A percentile compares a stretch with the other conserved stretches of the same genome.
These are phyloP conservation scores for Suillus spraguei DNA, from an alignment of 768 basidiomycete genomes.

Conservation along the genomic window DNA sequence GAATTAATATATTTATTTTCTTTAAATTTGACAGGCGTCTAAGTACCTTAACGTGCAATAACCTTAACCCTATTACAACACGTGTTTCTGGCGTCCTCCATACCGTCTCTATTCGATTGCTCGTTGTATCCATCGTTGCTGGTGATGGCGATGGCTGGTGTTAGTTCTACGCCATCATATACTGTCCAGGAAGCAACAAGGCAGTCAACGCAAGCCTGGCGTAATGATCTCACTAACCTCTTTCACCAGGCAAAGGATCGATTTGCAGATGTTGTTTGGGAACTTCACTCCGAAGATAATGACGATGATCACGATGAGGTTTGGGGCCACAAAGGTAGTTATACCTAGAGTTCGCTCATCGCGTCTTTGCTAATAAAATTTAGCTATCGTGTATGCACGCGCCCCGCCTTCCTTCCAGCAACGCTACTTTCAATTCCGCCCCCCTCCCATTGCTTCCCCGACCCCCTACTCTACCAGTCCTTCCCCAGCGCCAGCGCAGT, in stretches of 20 bases:
- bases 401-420: slow-evolving; percentile 91
- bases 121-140: slow-evolving; percentile 2
- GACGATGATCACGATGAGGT: slow-evolving; percentile 61
- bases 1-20: not conserved
- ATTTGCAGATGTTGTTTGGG: slow-evolving; percentile 98
- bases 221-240: slow-evolving; percentile 73
- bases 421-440: slow-evolving; percentile 82
- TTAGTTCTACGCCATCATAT: slow-evolving; percentile 42
- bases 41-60: not conserved
- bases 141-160: slow-evolving; percentile 11
- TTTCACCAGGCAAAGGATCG: slow-evolving; percentile 86
- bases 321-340: slow-evolving; percentile 94
- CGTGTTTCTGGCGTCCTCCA: slow-evolving; percentile 9
- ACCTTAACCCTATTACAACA: slow-evolving; percentile 13
- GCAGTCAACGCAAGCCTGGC: slow-evolving; percentile 75
- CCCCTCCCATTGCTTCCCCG: slow-evolving; percentile 54
- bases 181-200: slow-evolving; percentile 62
- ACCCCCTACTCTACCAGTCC: slow-evolving; percentile 52
- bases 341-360: not conserved
- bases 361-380: slow-evolving; percentile 8
- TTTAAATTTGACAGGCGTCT: not conserved
- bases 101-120: not conserved
- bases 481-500: slow-evolving; percentile 55
- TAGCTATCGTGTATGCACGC: slow-evolving; percentile 93
- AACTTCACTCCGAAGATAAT: slow-evolving; percentile 55